Evolutionary conservation across 345 rosid species (phyloP).

Genomic region (Combretum micranthum): DNA sequence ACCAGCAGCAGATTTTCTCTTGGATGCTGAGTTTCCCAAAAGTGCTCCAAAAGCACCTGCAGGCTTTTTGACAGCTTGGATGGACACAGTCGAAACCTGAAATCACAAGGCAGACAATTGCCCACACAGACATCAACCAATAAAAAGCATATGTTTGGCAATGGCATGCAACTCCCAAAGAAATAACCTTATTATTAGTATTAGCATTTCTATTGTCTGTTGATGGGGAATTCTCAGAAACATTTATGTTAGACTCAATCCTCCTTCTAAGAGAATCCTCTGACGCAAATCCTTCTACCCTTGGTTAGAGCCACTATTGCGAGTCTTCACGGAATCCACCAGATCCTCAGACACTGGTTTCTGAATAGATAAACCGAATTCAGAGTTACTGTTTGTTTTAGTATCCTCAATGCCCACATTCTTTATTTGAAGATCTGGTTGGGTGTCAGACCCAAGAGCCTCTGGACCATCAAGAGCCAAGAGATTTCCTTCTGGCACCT

Average conservation of each 20-base stretch:
- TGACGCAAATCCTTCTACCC: no score
- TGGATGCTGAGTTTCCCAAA: conserved; percentile 28
- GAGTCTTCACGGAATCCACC: background rate
- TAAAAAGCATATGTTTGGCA: background rate
- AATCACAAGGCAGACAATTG: conserved; percentile 8
- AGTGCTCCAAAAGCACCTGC: conserved; percentile 43
- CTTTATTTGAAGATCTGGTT: background rate
- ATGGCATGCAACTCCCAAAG: background rate
- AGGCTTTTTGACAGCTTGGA: conserved; percentile 43
- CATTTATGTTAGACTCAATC: no score
- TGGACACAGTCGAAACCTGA: conserved; percentile 41
- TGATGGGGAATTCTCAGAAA: no score
- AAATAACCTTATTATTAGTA: no score
- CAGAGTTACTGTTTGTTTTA: conserved; percentile 1
- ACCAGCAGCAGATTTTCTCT: conserved; percentile 32
- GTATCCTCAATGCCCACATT: background rate
- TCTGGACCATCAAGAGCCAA: conserved; percentile 23
- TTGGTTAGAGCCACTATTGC: no score
- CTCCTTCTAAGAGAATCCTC: no score
- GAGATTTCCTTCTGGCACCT: conserved; percentile 32
- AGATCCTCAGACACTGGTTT: background rate
- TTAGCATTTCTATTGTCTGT: no score
- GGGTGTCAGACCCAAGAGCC: conserved; percentile 2
- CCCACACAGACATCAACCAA: conserved; percentile 3
- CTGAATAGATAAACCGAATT: background rate